Evolutionary conservation across 352 stramenopile species (phyloP).

Genomic region (Aphanomyces cochlioides): DNA sequence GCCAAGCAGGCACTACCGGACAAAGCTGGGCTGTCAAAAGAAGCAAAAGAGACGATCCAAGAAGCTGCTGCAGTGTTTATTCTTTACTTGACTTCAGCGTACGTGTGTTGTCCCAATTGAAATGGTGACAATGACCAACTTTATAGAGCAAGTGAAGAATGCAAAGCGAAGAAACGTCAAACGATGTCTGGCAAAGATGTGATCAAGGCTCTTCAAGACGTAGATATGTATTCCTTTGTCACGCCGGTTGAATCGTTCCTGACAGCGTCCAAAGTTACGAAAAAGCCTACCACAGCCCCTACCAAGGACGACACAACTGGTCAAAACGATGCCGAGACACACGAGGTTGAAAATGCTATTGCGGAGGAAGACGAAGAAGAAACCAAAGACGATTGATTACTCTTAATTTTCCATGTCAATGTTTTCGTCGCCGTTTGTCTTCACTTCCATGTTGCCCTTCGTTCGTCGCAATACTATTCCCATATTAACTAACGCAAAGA

Average conservation of each 20-base stretch:
- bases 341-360: slow-evolving; percentile 41
- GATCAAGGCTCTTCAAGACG: slow-evolving; percentile 57
- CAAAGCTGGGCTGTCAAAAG: slow-evolving; percentile 60
- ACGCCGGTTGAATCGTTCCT: slow-evolving; percentile 63
- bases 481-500: too few relatives aligned
- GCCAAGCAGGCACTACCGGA: slow-evolving; percentile 67
- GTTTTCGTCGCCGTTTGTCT: slow-evolving; percentile 44
- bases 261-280: slow-evolving; percentile 26
- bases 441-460: slow-evolving; percentile 39
- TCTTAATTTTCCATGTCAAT: slow-evolving; percentile 45
- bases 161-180: slow-evolving; percentile 54
- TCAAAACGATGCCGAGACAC: slow-evolving; percentile 32
- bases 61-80: slow-evolving; percentile 73
- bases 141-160: slow-evolving; percentile 6
- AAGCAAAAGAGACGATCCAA: slow-evolving; percentile 66
- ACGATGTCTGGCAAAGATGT: slow-evolving; percentile 77
- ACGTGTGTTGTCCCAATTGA: slow-evolving; percentile 21
- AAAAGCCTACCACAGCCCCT: slow-evolving; percentile 15
- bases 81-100: slow-evolving; percentile 70
- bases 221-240: slow-evolving; percentile 78
- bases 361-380: slow-evolving; percentile 30
- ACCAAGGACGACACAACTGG: not conserved
- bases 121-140: not conserved
- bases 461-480: slow-evolving; percentile 45
- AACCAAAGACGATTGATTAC: slow-evolving; percentile 11